Evolutionary conservation across 768 basidiomycete genomes (phyloP).

Genomic region (button mushroom (Agaricus bisporus)): DNA sequence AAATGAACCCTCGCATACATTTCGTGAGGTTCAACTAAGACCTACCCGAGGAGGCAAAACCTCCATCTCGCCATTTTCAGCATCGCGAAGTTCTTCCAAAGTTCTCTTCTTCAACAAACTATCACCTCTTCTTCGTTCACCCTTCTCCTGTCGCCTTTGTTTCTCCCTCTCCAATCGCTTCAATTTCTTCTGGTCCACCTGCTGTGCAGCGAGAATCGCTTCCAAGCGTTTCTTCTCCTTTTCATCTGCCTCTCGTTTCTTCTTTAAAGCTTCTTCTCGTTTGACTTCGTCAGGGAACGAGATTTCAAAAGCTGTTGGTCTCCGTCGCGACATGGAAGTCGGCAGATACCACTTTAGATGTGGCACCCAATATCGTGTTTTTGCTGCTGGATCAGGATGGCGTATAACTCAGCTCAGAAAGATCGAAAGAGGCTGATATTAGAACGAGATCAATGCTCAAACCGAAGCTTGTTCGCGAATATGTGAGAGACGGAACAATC

Average conservation of each 20-base stretch:
- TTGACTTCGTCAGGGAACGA: conserved; percentile 39
- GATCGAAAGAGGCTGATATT: too few relatives aligned
- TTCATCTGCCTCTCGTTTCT: conserved; percentile 8
- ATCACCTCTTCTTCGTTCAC: not conserved
- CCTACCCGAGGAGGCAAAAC: not conserved
- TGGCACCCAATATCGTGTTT: too few relatives aligned
- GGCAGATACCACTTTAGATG: too few relatives aligned
- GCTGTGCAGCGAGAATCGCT: not conserved
- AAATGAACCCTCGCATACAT: not conserved
- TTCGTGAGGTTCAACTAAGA: not conserved
- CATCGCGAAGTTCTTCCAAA: not conserved
- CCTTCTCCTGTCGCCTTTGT: not conserved
- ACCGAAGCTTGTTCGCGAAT: too few relatives aligned
- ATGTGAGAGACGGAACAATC: too few relatives aligned
- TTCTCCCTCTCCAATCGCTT: conserved; percentile 5
- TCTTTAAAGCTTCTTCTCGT: conserved; percentile 1
- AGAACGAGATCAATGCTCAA: too few relatives aligned
- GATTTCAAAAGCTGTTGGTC: conserved; percentile 50
- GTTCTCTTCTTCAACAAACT: not conserved
- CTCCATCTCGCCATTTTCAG: not conserved
- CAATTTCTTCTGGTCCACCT: conserved; percentile 4
- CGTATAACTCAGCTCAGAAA: too few relatives aligned
- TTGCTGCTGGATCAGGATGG: too few relatives aligned
- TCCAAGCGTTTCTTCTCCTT: conserved; percentile 1
- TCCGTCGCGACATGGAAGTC: conserved; percentile 27